Percentiles rank a stretch among this genome's conserved stretches.
Conservation (phyloP, 2,329 filamentous ascomycete genomes). For the Hypomyces rosellus region DNA sequence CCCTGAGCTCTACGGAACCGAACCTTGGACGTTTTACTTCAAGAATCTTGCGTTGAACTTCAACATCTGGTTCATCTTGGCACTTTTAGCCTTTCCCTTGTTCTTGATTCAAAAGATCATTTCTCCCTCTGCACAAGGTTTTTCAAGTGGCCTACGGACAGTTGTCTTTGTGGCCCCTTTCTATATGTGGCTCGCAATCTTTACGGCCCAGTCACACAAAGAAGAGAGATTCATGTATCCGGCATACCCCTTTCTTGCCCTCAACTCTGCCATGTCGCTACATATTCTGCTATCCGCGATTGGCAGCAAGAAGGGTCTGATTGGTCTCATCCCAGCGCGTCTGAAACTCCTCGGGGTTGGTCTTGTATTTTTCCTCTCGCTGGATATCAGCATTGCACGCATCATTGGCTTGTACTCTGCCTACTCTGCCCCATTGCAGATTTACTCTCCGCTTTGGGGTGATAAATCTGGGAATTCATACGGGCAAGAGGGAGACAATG, state of each 20-base stretch:
- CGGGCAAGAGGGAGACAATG: slow-evolving; percentile 53
- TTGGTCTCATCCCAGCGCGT: slow-evolving; percentile 65
- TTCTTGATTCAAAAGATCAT: slow-evolving; percentile 67
- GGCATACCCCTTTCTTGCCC: slow-evolving; percentile 79
- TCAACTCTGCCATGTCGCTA: slow-evolving; percentile 80
- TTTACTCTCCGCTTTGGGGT: slow-evolving; percentile 63
- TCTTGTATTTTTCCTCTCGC: slow-evolving; percentile 53
- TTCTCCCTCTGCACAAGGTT: slow-evolving; percentile 53
- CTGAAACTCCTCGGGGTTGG: slow-evolving; percentile 64
- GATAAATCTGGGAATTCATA: slow-evolving; percentile 39
- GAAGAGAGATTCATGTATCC: slow-evolving; percentile 99
- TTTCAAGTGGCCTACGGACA: slow-evolving; percentile 66
- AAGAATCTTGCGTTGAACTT: slow-evolving; percentile 91
- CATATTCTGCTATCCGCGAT: slow-evolving; percentile 74
- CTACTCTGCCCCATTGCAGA: slow-evolving; percentile 72
- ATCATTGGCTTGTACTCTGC: slow-evolving; percentile 71
- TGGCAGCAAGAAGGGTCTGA: slow-evolving; percentile 60
- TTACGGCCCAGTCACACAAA: slow-evolving; percentile 90
- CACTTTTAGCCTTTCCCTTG: slow-evolving; percentile 66
- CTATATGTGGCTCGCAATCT: slow-evolving; percentile 90
- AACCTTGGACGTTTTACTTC: slow-evolving; percentile 95
- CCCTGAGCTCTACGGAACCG: slow-evolving; percentile 88
- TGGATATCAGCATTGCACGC: slow-evolving; percentile 63
- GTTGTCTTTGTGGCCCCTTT: slow-evolving; percentile 77
- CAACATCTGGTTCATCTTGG: slow-evolving; percentile 86